Conservation (phyloP, 164 flowering plant genomes). For the Vitis vinifera region ASM3070453v1 NC_081805.1:5901501-5902000, state of each 20-base stretch:
- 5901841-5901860: no score
- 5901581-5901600: slow-evolving; percentile 79
- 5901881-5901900: no score
- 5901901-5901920: no score
- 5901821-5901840: no score
- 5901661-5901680: slow-evolving; percentile 90
- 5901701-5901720: slow-evolving; percentile 29
- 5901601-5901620: slow-evolving; percentile 71
- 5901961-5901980: no score
- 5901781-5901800: no score
- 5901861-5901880: no score
- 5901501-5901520: slow-evolving; percentile 65
- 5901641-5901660: slow-evolving; percentile 95
- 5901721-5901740: neutral
- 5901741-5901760: neutral
- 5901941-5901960: no score
- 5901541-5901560: slow-evolving; percentile 58
- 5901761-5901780: no score
- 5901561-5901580: slow-evolving; percentile 86
- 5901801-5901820: no score
- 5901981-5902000: no score
- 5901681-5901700: slow-evolving; percentile 90
- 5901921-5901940: no score
- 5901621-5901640: slow-evolving; percentile 81
- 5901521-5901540: slow-evolving; percentile 60